These are phyloP conservation scores for Blumeriella jaapii DNA, from an alignment of 2,329 filamentous ascomycete species.

Conservation along the genomic window DNA sequence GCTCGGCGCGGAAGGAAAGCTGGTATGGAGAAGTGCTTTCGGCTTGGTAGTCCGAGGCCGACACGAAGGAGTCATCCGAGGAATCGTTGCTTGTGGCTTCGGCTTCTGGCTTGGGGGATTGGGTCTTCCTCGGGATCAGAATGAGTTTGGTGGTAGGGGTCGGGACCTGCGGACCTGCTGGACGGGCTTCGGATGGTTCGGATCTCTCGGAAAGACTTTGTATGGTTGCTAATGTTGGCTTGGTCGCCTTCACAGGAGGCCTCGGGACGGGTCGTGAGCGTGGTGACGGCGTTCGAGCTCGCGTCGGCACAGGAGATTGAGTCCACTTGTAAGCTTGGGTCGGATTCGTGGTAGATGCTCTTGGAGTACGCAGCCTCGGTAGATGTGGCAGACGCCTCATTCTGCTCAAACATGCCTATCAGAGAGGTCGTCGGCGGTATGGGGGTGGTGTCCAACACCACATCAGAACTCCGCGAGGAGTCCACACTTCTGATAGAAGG, in stretches of 20 bases:
- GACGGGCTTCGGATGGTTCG: conserved; percentile 5
- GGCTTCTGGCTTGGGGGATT: conserved; percentile 2
- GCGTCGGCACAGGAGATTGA: neutral
- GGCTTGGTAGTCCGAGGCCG: conserved; percentile 20
- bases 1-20: conserved; percentile 20
- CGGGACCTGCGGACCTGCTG: conserved; percentile 8
- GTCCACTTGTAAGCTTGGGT: conserved; percentile 9
- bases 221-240: conserved; percentile 8
- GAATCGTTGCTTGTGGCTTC: conserved; percentile 15
- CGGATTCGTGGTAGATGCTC: conserved; percentile 1
- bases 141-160: conserved; percentile 13
- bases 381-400: conserved; percentile 16
- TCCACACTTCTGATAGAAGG: conserved; percentile 15
- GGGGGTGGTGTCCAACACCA: conserved; percentile 41
- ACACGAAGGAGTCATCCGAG: conserved; percentile 27
- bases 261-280: conserved; percentile 2
- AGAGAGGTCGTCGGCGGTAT: conserved; percentile 53
- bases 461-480: conserved; percentile 20
- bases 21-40: conserved; percentile 9
- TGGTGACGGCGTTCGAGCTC: conserved; percentile 6
- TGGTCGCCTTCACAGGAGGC: conserved; percentile 2
- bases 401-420: conserved; percentile 57
- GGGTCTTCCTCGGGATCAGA: conserved; percentile 5
- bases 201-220: conserved; percentile 4
- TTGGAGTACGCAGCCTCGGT: no score